A percentile compares a stretch with the other conserved stretches of the same genome.
Conservation (phyloP, 805 yeast genomes). For the Ogataea pini region DNA sequence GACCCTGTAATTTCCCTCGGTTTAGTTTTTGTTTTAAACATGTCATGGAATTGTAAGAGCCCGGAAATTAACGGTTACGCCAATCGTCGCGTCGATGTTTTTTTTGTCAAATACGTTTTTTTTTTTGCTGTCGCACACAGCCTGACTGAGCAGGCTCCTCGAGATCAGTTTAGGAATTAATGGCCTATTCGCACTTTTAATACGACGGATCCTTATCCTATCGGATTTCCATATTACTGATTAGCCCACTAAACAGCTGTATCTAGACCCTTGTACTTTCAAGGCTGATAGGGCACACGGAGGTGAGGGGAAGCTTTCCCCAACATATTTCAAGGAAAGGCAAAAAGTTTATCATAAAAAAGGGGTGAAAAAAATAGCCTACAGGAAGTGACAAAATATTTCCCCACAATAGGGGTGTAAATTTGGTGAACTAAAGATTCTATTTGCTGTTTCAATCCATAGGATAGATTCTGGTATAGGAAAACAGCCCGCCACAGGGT, state of each 20-base stretch:
- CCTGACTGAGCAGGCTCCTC: not conserved
- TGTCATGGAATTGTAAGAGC: slow-evolving; percentile 4
- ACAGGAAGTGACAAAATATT: slow-evolving; percentile 4
- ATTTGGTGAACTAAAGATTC: not conserved
- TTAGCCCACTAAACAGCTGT: not conserved
- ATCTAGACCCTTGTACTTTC: no score
- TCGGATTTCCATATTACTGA: not conserved
- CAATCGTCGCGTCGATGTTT: not conserved
- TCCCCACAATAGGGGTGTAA: slow-evolving; percentile 7
- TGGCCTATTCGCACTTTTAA: not conserved
- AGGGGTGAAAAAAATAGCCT: slow-evolving; percentile 9
- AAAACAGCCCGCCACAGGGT: not conserved
- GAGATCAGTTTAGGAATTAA: no score
- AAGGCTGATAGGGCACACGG: no score
- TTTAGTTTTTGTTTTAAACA: slow-evolving; percentile 1
- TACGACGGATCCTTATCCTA: no score
- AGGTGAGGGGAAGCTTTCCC: not conserved
- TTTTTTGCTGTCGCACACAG: not conserved
- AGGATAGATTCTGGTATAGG: not conserved
- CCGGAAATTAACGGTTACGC: slow-evolving; percentile 1
- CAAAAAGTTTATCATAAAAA: not conserved
- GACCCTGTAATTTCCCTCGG: not conserved
- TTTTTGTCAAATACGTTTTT: no score
- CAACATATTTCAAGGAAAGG: not conserved
- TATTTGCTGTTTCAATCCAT: not conserved